Evolutionary conservation across 495 filamentous ascomycete species (phyloP), one percentile per base, ranked within the genome.

Genomic region (Xylaria telfairii): DNA sequence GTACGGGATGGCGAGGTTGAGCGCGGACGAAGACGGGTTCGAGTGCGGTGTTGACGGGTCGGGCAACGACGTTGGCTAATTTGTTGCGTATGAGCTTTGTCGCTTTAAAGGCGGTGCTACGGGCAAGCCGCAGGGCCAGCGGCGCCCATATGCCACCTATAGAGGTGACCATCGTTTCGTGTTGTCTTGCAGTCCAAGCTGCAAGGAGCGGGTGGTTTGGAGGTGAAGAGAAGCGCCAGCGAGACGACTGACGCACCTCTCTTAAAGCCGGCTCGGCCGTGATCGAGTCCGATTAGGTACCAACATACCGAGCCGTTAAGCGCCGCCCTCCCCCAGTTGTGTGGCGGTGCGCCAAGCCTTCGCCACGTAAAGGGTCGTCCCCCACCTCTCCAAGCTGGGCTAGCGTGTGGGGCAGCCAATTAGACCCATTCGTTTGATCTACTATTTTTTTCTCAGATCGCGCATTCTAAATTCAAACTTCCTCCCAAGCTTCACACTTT

Each of bases 61-160:
- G 85, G 17, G 85, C 75, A 28, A 85, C 82, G 71, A 85, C 82
- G 71, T 86, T 85, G 64, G 87, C 82, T 71, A 94, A 67, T 75
- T 90, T 91, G 67, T 83, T 82, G 75, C 87, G 88, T 67, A 93
- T 80, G 75, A 90, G 81, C 75, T 86, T 89, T 69, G 82, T 83
- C 71, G 90, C 88, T 79, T 87, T 89, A 72, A 85, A 86, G 74
- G 92, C 85, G 81, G 90, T 89, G 79, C 87, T 89, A 82, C 90
- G 89, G 74, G 92, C 82, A 72, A 87, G 84, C 82, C 89, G 90
- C 85, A 92, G 82, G 72, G 91, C 84, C 73, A 91, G 89, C 71
- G 91, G 88, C 70, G 91, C 89, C 87, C 90, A 87, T 76, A 93
- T 85, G 82, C 90, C 90, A 82, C 90, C 90, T 71, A 74, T 61